These are phyloP conservation scores for Meyerozyma sp. DNA, from an alignment of 1,139 yeast genomes.

Conservation along the genomic window DNA sequence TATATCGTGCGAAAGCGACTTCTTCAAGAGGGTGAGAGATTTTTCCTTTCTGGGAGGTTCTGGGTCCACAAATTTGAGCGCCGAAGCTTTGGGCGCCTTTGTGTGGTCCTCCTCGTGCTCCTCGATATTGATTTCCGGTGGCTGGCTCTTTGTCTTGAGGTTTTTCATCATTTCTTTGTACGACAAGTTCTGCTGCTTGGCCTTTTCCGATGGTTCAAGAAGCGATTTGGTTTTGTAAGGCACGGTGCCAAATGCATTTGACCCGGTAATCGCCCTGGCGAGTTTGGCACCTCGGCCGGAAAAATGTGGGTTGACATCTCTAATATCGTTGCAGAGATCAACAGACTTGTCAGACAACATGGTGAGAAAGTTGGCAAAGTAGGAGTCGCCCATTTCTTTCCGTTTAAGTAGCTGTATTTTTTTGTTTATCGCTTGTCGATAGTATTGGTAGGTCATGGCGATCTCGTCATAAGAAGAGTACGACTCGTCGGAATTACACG, in stretches of 20 bases:
- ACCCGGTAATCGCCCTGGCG: conserved; percentile 44
- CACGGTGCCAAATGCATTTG: conserved; percentile 33
- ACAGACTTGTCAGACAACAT: conserved; percentile 36
- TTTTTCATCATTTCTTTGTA: conserved; percentile 34
- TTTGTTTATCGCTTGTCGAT: conserved; percentile 19
- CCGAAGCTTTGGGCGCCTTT: conserved; percentile 5
- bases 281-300: conserved; percentile 41
- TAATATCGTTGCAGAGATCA: conserved; percentile 32
- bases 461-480: conserved; percentile 40
- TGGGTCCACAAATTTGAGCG: conserved; percentile 22
- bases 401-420: conserved; percentile 13
- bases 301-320: conserved; percentile 35
- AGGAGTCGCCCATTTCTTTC: conserved; percentile 21
- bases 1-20: conserved; percentile 4
- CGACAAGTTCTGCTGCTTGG: conserved; percentile 19
- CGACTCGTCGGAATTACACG: conserved; percentile 23
- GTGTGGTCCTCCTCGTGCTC: neutral
- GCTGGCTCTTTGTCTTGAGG: conserved; percentile 11
- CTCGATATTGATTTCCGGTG: conserved; percentile 8
- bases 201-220: conserved; percentile 26
- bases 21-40: conserved; percentile 12
- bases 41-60: conserved; percentile 10
- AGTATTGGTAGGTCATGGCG: conserved; percentile 25
- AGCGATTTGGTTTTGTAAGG: conserved; percentile 42
- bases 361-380: conserved; percentile 26